A percentile compares a stretch with the other conserved stretches of the same genome.
Conservation (phyloP, 768 basidiomycete genomes). For the Amanita jacksonii region DNA sequence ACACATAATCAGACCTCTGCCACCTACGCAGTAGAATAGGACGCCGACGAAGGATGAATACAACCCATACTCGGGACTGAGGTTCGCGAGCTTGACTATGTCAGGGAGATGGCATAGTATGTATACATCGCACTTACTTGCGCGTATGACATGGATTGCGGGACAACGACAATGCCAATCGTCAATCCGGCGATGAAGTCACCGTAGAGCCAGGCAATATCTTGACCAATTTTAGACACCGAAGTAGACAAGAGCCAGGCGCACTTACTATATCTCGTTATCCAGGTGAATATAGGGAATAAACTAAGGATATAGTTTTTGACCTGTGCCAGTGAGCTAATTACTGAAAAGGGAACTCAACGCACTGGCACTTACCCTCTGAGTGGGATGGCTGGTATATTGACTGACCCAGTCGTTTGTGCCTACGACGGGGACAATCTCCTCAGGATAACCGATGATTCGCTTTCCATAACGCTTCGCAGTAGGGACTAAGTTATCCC, state of each 20-base stretch:
- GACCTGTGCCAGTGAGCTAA: constrained; percentile 28
- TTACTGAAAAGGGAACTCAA: not conserved
- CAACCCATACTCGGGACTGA: constrained; percentile 82
- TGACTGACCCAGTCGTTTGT: constrained; percentile 41
- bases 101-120: not conserved
- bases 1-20: not conserved
- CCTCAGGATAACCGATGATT: constrained; percentile 51
- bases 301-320: constrained; percentile 57
- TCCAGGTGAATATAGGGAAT: constrained; percentile 85
- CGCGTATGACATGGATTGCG: constrained; percentile 90
- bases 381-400: constrained; percentile 35
- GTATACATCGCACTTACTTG: constrained; percentile 29
- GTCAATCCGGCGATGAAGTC: constrained; percentile 89
- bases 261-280: constrained; percentile 71
- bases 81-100: constrained; percentile 59
- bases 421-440: constrained; percentile 50
- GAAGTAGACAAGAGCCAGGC: too few species aligned
- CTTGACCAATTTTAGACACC: constrained; percentile 27
- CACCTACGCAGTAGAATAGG: constrained; percentile 68
- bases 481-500: constrained; percentile 17
- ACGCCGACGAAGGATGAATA: constrained; percentile 92
- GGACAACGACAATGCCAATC: constrained; percentile 92
- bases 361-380: constrained; percentile 30
- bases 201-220: constrained; percentile 72
- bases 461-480: constrained; percentile 46